Evolutionary conservation across 2,329 filamentous ascomycete species (phyloP).

Genomic region (Emergomyces orientalis): DNA sequence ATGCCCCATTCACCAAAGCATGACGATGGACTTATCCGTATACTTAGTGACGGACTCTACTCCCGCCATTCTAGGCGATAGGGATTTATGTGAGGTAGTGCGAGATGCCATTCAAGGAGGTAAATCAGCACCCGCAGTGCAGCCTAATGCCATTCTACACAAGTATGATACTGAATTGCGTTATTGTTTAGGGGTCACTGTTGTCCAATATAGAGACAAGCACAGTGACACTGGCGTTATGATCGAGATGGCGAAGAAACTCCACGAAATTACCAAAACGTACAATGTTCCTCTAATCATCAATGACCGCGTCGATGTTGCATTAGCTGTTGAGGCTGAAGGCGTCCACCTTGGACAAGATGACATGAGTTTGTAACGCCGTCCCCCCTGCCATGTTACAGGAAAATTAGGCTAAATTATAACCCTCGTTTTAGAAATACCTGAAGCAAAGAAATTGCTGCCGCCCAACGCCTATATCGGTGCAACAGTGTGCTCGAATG

Average conservation of each 20-base stretch:
- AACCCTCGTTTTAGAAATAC: constrained; percentile 40
- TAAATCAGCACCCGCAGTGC: constrained; percentile 19
- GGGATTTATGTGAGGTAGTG: constrained; percentile 63
- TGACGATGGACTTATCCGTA: constrained; percentile 60
- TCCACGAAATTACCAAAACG: constrained; percentile 61
- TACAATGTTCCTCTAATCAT: constrained; percentile 73
- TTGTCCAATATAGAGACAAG: constrained; percentile 91
- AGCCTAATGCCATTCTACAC: not conserved
- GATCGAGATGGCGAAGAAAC: constrained; percentile 57
- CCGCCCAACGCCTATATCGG: constrained; percentile 75
- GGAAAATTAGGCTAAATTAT: not conserved
- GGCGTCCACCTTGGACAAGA: constrained; percentile 94
- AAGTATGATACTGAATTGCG: not conserved
- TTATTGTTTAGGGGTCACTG: constrained; percentile 52
- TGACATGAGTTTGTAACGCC: constrained; percentile 58
- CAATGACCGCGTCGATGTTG: constrained; percentile 88
- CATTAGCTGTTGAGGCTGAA: constrained; percentile 73
- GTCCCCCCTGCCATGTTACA: constrained; percentile 6
- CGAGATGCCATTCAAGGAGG: constrained; percentile 66
- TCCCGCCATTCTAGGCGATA: constrained; percentile 64
- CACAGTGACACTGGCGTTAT: constrained; percentile 62
- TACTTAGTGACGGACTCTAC: constrained; percentile 94
- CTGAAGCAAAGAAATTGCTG: constrained; percentile 60
- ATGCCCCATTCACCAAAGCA: constrained; percentile 13
- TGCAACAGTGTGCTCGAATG: constrained; percentile 66